Evolutionary conservation across 1,284 basidiomycete species (phyloP), one percentile per base, ranked within the genome.

Genomic region (Rhodotorula sp.): DNA sequence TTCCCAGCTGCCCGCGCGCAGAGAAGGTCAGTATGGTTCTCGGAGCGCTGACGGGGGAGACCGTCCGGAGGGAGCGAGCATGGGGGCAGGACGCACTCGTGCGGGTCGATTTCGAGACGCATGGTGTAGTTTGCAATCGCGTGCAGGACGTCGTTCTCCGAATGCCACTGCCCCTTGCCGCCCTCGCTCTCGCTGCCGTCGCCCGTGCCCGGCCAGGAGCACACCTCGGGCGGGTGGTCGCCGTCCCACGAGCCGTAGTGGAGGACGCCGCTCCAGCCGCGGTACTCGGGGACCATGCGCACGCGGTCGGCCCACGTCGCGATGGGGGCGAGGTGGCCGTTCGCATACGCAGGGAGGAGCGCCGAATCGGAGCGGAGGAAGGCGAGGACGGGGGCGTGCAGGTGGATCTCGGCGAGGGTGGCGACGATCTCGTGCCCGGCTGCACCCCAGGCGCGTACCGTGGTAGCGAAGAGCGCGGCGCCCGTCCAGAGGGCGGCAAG

Each of bases 251-350:
- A 79, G 53, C 80, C 77, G 57, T 83, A 83, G 66, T 83, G 82
- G 41, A 82, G 73, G 57, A 77, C 71, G 9, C 78, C 76, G 32
- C 78, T 78, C 81, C 81, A 83, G 10, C 80, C 80, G 15, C 66
- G 19, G 41, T 78, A 80, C 25, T 76, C 76, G 27, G 75, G 64
- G 15, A 70, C 34, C 25, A 60, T 73, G 27, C 79, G 73, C 50
- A 82, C 76, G 10, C 77, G 74, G 64, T 83, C 79, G 8, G 82
- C 77, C 82, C 82, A 83, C 2, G 76, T 66, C 9, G 82, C 80
- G n/a, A 83, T 70, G 21, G 78, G 76, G 1, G 81, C 81, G 15
- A 83, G 75, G 61, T 82, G 80, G 29, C 82, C 82, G 46, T 74
- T 44, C 1, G 80, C 78, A 66, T 72, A 80, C 17, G 75, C 59